These are phyloP conservation scores for Leucaena leucocephala DNA, from an alignment of 306 rosid species.

Conservation along the genomic window DNA sequence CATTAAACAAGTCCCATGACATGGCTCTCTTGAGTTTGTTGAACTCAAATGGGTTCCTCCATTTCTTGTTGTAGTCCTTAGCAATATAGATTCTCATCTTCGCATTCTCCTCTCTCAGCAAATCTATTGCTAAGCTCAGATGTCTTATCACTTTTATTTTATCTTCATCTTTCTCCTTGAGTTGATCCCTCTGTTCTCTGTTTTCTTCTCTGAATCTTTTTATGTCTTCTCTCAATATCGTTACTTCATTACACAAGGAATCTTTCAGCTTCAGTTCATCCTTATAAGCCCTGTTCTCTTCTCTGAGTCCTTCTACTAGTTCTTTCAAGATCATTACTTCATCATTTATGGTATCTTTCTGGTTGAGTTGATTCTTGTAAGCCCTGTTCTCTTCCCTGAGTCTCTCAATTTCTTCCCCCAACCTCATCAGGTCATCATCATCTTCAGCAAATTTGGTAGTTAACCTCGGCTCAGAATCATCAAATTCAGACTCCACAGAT, in stretches of 20 bases:
- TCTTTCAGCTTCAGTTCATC: constrained; percentile 51
- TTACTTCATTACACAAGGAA: constrained; percentile 43
- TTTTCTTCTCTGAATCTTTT: constrained; percentile 58
- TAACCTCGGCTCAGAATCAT: constrained; percentile 65
- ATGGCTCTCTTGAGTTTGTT: constrained; percentile 53
- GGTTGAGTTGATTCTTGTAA: not conserved
- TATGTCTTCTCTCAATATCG: constrained; percentile 57
- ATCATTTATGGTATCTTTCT: constrained; percentile 19
- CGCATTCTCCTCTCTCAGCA: constrained; percentile 73
- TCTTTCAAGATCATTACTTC: constrained; percentile 59
- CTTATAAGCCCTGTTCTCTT: constrained; percentile 49
- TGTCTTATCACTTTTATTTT: constrained; percentile 79
- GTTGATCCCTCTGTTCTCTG: constrained; percentile 49
- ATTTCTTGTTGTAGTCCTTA: constrained; percentile 47
- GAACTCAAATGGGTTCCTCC: constrained; percentile 56
- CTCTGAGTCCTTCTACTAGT: constrained; percentile 61
- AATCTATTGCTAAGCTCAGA: constrained; percentile 67
- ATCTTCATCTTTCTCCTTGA: constrained; percentile 71
- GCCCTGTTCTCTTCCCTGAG: constrained; percentile 4
- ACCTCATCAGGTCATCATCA: constrained; percentile 17
- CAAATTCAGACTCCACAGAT: constrained; percentile 72
- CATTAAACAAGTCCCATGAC: constrained; percentile 53
- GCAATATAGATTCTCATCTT: constrained; percentile 56
- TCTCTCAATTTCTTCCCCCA: constrained; percentile 11
- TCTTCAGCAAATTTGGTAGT: constrained; percentile 35